phyloP scores from a whole-genome alignment of 106 monocot species.

The Acorus calamus region DNA sequence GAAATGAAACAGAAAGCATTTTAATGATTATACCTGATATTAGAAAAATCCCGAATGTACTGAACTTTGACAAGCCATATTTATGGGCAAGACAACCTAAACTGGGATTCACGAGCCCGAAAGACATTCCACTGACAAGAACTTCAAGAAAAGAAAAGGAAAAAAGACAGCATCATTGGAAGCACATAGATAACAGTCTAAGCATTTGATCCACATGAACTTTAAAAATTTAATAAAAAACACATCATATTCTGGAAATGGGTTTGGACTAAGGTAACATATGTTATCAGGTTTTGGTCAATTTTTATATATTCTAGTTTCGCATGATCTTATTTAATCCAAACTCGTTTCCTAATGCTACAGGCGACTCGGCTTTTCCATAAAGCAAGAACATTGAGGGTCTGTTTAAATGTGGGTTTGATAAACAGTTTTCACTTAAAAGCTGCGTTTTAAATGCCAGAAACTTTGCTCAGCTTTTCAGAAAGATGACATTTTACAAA shows the following conservation, averaged over 20 bases:
- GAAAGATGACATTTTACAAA: no score
- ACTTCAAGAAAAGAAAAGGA: slow-evolving; percentile 30
- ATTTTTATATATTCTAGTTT: no score
- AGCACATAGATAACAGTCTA: background rate
- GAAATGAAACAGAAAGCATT: background rate
- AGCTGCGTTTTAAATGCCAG: no score
- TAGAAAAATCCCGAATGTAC: slow-evolving; percentile 82
- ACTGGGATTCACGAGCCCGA: slow-evolving; percentile 61
- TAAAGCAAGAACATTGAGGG: no score
- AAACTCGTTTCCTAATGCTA: no score
- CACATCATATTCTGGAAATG: background rate
- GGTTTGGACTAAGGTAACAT: no score
- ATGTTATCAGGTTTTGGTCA: no score
- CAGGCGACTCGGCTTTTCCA: no score
- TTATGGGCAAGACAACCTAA: slow-evolving; percentile 76
- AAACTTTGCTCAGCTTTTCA: no score
- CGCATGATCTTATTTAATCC: no score
- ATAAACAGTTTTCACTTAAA: no score
- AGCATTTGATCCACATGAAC: background rate
- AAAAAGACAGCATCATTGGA: background rate
- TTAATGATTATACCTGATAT: slow-evolving; percentile 55
- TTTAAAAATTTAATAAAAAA: background rate
- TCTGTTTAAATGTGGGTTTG: no score
- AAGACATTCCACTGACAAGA: slow-evolving; percentile 54
- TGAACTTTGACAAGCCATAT: slow-evolving; percentile 66